These are phyloP conservation scores for Paramecium sonneborni DNA, from an alignment of 73 alveolate species.

Conservation along the genomic window DNA sequence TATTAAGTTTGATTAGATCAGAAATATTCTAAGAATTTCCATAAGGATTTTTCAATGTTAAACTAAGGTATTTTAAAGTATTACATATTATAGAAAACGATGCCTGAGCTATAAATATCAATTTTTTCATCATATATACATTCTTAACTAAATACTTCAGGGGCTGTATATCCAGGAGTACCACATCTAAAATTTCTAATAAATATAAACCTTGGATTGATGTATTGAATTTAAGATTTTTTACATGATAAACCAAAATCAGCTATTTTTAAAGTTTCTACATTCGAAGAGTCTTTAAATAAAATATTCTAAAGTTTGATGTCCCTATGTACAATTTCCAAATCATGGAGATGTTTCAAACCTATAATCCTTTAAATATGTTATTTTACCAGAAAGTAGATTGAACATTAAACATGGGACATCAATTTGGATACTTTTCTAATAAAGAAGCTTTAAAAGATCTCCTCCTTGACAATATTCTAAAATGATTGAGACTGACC, in stretches of 20 bases:
- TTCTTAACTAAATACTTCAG: conserved; percentile 1
- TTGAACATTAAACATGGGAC: background rate
- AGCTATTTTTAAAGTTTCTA: background rate
- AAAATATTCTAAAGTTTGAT: conserved; percentile 10
- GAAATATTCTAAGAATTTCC: conserved; percentile 10
- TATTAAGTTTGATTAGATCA: background rate
- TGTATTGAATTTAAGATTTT: background rate
- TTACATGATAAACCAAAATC: conserved; percentile 19
- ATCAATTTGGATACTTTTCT: background rate
- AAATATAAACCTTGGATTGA: background rate
- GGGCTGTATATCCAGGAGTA: conserved; percentile 46
- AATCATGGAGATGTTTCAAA: background rate
- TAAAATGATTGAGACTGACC: background rate
- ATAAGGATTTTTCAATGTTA: conserved; percentile 14
- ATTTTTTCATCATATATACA: background rate
- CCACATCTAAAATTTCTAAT: conserved; percentile 9
- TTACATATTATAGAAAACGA: conserved; percentile 5
- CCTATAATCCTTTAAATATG: background rate
- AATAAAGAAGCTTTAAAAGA: background rate
- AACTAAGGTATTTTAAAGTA: background rate
- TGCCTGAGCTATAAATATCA: conserved; percentile 34
- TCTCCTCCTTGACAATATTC: conserved; percentile 49
- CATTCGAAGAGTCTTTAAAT: background rate
- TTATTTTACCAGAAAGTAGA: background rate
- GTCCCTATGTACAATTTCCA: background rate